These are phyloP conservation scores for Sonneratia alba DNA, from an alignment of 345 rosid species.

Conservation along the genomic window DNA sequence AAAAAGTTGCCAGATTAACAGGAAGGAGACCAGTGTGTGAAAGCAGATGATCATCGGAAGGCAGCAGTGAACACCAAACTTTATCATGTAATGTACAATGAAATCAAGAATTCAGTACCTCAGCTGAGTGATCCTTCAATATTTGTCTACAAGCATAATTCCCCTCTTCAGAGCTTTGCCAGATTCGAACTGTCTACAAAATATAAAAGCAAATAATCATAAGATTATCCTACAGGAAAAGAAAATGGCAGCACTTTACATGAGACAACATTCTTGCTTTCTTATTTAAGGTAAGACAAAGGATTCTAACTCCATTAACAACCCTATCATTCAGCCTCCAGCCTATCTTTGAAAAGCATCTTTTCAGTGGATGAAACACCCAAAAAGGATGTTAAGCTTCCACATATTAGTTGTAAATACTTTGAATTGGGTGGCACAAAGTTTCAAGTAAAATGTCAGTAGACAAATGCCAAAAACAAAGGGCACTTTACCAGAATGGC, in stretches of 20 bases:
- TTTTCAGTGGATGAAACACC: too few relatives aligned
- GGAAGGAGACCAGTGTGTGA: too few relatives aligned
- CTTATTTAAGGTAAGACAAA: background rate
- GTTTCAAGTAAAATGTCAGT: background rate
- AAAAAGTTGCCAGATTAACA: too few relatives aligned
- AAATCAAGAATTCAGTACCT: constrained; percentile 33
- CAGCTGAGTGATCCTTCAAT: constrained; percentile 75
- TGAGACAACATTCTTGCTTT: background rate
- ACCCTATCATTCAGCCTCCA: background rate
- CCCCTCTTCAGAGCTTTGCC: constrained; percentile 83
- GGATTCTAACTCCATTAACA: background rate
- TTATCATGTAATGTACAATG: background rate
- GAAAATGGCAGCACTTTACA: background rate
- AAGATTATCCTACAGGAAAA: too few relatives aligned
- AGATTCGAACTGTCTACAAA: constrained; percentile 80
- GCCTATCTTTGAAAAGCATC: background rate
- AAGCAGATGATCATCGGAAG: too few relatives aligned
- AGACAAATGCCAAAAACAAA: background rate
- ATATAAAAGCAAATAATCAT: background rate
- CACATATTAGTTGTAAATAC: background rate
- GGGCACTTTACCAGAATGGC: background rate
- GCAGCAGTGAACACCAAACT: background rate
- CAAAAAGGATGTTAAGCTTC: too few relatives aligned
- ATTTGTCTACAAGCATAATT: constrained; percentile 67
- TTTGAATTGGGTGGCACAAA: background rate